Conservation (phyloP, 1,139 yeast species). For the Saccharomyces hybrid region DNA sequence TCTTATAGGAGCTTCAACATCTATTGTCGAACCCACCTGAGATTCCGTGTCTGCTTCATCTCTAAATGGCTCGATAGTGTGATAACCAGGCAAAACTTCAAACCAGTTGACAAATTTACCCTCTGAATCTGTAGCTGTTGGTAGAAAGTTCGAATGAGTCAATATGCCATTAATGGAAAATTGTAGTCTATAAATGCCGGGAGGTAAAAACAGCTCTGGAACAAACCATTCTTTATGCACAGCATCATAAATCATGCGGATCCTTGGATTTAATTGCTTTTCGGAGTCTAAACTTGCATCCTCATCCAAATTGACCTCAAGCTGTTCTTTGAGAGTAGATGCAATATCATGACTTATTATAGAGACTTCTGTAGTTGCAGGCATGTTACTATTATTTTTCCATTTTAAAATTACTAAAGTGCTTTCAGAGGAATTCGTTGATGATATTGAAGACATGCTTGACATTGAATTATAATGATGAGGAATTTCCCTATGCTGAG, state of each 20-base stretch:
- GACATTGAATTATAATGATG: background rate
- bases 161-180: constrained; percentile 52
- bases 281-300: constrained; percentile 15
- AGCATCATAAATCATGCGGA: constrained; percentile 21
- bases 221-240: constrained; percentile 19
- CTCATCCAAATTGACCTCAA: background rate
- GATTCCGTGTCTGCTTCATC: constrained; percentile 15
- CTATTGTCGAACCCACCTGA: background rate
- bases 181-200: constrained; percentile 37
- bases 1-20: constrained; percentile 5
- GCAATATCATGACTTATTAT: constrained; percentile 14
- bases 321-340: background rate
- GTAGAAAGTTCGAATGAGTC: constrained; percentile 50
- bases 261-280: constrained; percentile 14
- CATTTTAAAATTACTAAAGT: background rate
- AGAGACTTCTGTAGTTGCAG: constrained; percentile 13
- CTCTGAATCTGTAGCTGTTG: constrained; percentile 61
- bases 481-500: background rate
- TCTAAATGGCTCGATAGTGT: constrained; percentile 26
- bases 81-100: constrained; percentile 41
- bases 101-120: constrained; percentile 67
- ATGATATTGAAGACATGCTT: background rate
- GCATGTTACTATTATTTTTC: constrained; percentile 33
- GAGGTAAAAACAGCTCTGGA: constrained; percentile 33
- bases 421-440: background rate